Evolutionary conservation across 2,329 filamentous ascomycete genomes (phyloP), one percentile per base, ranked within the genome.

Genomic region (Furcasterigmium sp.): DNA sequence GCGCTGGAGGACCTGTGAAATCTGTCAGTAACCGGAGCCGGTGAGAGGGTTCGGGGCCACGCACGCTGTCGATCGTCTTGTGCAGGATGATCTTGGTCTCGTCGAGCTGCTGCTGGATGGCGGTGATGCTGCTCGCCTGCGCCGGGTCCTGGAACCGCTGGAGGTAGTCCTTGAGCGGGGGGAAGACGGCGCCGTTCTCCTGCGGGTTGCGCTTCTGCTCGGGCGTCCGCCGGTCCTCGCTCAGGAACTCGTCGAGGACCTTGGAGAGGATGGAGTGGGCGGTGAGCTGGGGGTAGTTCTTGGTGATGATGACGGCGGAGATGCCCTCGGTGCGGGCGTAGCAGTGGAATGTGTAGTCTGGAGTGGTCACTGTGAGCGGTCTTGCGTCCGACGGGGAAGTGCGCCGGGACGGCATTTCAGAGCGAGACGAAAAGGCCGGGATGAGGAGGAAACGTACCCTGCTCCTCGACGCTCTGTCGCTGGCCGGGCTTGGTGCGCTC

Each of bases 81-180:
- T 97, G 90, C 56, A 98, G 75, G 46, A 95, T 85, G 60, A 95
- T 91, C 78, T 96, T 97, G 48, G 91, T 97, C 75, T 96, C 91
- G 60, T 97, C 91, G 48, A 98, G 76, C 71, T 98, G 90, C 69
- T 89, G 86, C 67, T 97, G 91, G 57, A 98, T 96, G 76, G 89
- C 91, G 74, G 89, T 80, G 61, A 97, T 94, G 67, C 84, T 91
- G 69, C 95, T 90, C 53, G 89, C 91, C 68, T 94, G 79, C 58
- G 83, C 75, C 11, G 91, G 90, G 63, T 96, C 87, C 70, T 95
- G 87, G 69, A 90, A 95, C 57, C 75, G 75, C 57, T 58, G 58
- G 38, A 80, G 61, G 66, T 95, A 95, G 34, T 89, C 85, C 63
- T 87, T 84, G 44, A 97, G 75, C 60, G 85, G 78, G 35, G 86